Percentiles rank a stretch among this genome's conserved stretches.
phyloP scores from a whole-genome alignment of 2,329 filamentous ascomycete genomes.

The Proliferodiscus dingleyae region DNA sequence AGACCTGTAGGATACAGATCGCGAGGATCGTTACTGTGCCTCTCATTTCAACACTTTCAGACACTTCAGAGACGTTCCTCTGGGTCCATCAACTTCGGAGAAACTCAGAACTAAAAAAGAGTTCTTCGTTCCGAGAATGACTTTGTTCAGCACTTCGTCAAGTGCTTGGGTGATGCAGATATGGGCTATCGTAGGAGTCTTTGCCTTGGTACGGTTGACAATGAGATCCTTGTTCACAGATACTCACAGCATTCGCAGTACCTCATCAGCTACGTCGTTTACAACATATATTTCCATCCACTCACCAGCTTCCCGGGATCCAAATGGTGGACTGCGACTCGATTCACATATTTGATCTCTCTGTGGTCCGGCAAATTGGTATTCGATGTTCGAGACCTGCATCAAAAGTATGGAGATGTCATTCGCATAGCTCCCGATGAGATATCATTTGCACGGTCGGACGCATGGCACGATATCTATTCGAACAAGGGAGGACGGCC shows the following conservation, averaged over 20 bases:
- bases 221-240: no score
- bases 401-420: slow-evolving; percentile 25
- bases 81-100: no score
- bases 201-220: neutral
- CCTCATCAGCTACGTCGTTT: slow-evolving; percentile 2
- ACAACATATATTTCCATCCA: slow-evolving; percentile 11
- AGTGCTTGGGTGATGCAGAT: no score
- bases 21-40: no score
- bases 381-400: slow-evolving; percentile 6
- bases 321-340: slow-evolving; percentile 1
- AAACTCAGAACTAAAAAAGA: no score
- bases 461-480: slow-evolving; percentile 8
- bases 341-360: slow-evolving; percentile 2
- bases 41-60: no score
- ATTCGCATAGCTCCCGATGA: slow-evolving; percentile 29
- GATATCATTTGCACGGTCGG: slow-evolving; percentile 19
- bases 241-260: neutral
- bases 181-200: neutral
- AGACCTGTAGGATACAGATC: no score
- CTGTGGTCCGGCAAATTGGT: slow-evolving; percentile 4
- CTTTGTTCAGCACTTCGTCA: no score
- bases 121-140: no score
- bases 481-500: neutral
- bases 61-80: no score
- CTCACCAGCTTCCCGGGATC: slow-evolving; percentile 5